phyloP scores from a whole-genome alignment of 140 eudicot species.

The Cichorium intybus region DNA sequence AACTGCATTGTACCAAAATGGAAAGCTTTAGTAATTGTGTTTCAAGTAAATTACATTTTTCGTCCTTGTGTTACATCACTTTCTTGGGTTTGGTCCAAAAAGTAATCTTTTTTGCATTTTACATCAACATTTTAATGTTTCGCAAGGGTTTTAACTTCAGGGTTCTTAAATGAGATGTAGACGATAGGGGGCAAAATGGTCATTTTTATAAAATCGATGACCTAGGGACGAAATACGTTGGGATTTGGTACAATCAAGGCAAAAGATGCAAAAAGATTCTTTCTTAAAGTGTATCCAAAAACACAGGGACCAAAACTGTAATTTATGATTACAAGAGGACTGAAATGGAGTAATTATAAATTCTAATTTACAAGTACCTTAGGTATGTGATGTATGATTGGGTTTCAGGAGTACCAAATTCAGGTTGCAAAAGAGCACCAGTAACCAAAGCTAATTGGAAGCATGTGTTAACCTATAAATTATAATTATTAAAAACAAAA shows the following conservation, averaged over 20 bases:
- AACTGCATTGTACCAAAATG: constrained; percentile 40
- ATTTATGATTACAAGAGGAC: not conserved
- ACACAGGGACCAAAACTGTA: not conserved
- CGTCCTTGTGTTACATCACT: not conserved
- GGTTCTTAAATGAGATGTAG: no score
- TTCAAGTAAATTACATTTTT: not conserved
- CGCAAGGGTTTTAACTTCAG: no score
- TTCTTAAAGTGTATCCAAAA: not conserved
- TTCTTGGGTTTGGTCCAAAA: no score
- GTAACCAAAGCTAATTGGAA: constrained; percentile 82
- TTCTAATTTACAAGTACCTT: no score
- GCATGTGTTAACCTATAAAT: constrained; percentile 82
- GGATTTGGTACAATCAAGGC: no score
- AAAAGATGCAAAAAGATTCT: no score
- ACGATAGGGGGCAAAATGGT: no score
- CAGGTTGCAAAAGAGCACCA: constrained; percentile 94
- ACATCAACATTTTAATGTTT: no score
- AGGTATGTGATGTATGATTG: constrained; percentile 65
- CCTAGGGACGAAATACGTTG: no score
- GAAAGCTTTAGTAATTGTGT: not conserved
- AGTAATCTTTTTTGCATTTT: no score
- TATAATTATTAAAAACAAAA: not conserved
- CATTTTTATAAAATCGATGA: no score
- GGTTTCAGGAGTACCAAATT: constrained; percentile 72
- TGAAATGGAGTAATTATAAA: not conserved